Evolutionary conservation across 2,329 filamentous ascomycete species (phyloP), one percentile per base, ranked within the genome.

Genomic region (Phyllachora maydis): DNA sequence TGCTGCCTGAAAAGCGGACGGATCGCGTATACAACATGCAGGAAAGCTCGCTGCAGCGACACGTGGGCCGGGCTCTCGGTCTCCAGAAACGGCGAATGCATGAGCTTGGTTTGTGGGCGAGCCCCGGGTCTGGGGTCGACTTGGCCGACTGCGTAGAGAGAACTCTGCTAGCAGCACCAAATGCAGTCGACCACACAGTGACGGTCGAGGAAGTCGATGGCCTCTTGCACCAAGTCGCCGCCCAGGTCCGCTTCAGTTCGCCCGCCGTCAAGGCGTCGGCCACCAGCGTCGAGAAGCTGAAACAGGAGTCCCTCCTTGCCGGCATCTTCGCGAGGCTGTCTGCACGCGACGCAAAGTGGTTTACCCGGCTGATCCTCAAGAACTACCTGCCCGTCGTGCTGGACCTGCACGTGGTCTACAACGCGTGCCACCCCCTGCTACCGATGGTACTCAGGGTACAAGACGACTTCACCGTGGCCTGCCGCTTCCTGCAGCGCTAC

Each of bases 301-400:
- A 30, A 19, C 50, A 35, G 36, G 61, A 37, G 43, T 45, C 49
- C 4, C 41, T 56, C 4, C 42, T 85, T 1, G 52, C 53, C 11
- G 39, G 42, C 0, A 39, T 83, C 1, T 76, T 75, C 35, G 50
- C 47, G 15, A 59, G 64, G 6, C 39, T 81, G 7, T 54, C 54
- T 21, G 64, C 77, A 3, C 53, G 55, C 20, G 77, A 91, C 39
- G 74, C 71, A 4, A 92, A 92, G 47, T 93, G 83, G 83, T 56
- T 92, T 8, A 77, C 77, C 0, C 62, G 83, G 4, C 52, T 93
- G 15, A 55, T 92, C 5, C 51, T 91, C 14, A 88, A 90, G 39
- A 63, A 71, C 31, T 77, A 72, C 28, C 55, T 60, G n/a, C 73
- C 75, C 0, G 53, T 83, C 0, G 41, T 59, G 2, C 38, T 90